These are phyloP conservation scores for Kalmanozyma brasiliensis DNA, from an alignment of 1,284 basidiomycete species.

Conservation along the genomic window DNA sequence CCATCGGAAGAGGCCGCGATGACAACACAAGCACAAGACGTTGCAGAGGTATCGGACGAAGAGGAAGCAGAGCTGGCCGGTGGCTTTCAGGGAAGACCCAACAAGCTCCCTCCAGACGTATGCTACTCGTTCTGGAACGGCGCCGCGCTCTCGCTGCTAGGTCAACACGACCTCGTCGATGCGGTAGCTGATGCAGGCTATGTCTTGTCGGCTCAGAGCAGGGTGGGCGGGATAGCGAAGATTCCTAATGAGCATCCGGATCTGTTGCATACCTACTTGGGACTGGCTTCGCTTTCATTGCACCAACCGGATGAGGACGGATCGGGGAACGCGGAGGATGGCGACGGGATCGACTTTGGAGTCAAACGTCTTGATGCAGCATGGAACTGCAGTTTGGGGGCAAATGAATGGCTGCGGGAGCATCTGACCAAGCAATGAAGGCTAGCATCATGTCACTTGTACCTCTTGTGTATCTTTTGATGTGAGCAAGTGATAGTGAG, in stretches of 20 bases:
- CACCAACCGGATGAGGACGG: slow-evolving; percentile 22
- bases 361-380: slow-evolving; percentile 26
- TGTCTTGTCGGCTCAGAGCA: slow-evolving; percentile 55
- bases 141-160: slow-evolving; percentile 48
- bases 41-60: background rate
- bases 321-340: background rate
- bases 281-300: slow-evolving; percentile 54
- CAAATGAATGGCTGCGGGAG: slow-evolving; percentile 17
- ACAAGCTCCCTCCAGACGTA: slow-evolving; percentile 52
- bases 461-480: too few relatives aligned
- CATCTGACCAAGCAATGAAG: slow-evolving; percentile 14
- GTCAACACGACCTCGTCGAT: slow-evolving; percentile 46
- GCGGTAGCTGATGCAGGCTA: slow-evolving; percentile 42
- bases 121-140: slow-evolving; percentile 68
- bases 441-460: background rate
- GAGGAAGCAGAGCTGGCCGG: slow-evolving; percentile 23
- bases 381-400: slow-evolving; percentile 18
- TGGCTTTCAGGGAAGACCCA: slow-evolving; percentile 55
- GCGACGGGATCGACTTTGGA: slow-evolving; percentile 10
- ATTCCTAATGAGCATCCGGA: slow-evolving; percentile 59
- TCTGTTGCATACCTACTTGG: slow-evolving; percentile 63
- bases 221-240: slow-evolving; percentile 62
- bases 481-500: background rate
- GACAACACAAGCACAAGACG: background rate
- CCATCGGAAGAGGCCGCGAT: background rate